A percentile compares a stretch with the other conserved stretches of the same genome.
These are phyloP conservation scores for Selaginella tamariscina DNA, from an alignment of 75 land plant species.

Conservation along the genomic window DNA sequence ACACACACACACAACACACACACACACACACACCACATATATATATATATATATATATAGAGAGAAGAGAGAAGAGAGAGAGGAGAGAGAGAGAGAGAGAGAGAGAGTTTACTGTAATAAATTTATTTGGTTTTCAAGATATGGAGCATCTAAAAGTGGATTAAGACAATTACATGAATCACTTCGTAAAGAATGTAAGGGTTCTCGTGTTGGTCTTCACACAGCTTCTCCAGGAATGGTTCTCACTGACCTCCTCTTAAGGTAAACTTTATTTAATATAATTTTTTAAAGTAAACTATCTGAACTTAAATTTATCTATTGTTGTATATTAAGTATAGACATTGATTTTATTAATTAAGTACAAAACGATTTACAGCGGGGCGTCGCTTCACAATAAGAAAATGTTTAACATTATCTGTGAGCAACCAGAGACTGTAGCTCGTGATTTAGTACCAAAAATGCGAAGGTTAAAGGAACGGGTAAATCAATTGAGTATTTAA, in stretches of 20 bases:
- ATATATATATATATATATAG: no score
- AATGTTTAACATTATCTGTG: slow-evolving; percentile 94
- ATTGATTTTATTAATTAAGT: no score
- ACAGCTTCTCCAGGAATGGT: slow-evolving; percentile 99
- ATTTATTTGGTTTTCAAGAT: slow-evolving; percentile 29
- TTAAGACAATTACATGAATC: slow-evolving; percentile 82
- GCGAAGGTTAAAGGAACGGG: slow-evolving; percentile 92
- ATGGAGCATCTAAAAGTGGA: slow-evolving; percentile 96
- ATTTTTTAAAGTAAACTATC: slow-evolving; percentile 14
- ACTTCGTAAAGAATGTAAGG: slow-evolving; percentile 67
- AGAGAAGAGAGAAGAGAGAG: no score
- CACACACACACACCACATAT: no score
- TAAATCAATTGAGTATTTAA: slow-evolving; percentile 80
- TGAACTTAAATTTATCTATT: background rate
- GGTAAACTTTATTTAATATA: slow-evolving; percentile 30
- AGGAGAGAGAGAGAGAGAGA: no score
- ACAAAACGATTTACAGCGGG: no score
- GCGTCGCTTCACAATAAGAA: slow-evolving; percentile 78
- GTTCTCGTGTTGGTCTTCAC: slow-evolving; percentile 77
- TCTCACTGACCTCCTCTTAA: slow-evolving; percentile 80
- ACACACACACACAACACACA: no score
- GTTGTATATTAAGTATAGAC: no score
- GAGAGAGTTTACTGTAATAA: no score
- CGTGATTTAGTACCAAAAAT: slow-evolving; percentile 80
- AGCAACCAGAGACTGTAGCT: slow-evolving; percentile 98